Percentiles rank a stretch among this genome's conserved stretches.
phyloP scores from a whole-genome alignment of 805 yeast species.

The Monosporozyma yasuniensis region DNA sequence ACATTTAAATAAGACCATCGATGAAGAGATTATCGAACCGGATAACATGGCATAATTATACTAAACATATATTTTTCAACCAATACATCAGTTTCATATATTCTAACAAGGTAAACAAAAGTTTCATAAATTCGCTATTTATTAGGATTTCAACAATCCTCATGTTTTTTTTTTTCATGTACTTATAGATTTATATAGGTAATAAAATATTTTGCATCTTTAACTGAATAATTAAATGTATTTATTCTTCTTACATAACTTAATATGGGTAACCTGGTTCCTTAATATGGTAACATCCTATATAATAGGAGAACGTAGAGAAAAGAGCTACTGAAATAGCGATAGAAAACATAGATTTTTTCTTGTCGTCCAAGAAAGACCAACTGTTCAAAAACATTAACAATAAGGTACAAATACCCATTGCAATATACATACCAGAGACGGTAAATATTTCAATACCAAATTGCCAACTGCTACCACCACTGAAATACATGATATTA shows the following conservation, averaged over 20 bases:
- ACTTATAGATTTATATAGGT: not conserved
- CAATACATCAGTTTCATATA: not conserved
- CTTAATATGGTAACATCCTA: constrained; percentile 22
- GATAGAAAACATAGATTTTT: constrained; percentile 14
- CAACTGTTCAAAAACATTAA: constrained; percentile 31
- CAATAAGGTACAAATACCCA: constrained; percentile 35
- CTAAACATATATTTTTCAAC: not conserved
- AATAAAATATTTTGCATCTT: not conserved
- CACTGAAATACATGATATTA: constrained; percentile 48
- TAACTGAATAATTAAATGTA: not conserved
- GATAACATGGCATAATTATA: not conserved
- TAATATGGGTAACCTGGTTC: constrained; percentile 23
- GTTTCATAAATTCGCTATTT: not conserved
- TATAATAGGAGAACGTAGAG: constrained; percentile 18
- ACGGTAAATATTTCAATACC: constrained; percentile 57
- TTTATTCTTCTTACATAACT: too few relatives aligned
- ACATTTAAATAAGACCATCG: constrained; percentile 11
- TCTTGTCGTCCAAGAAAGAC: constrained; percentile 6
- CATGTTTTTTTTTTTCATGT: not conserved
- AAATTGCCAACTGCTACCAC: constrained; percentile 60
- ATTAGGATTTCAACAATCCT: not conserved
- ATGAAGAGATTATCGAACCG: constrained; percentile 3
- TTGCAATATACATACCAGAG: constrained; percentile 39
- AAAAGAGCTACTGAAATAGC: constrained; percentile 11
- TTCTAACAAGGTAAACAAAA: not conserved